phyloP scores from a whole-genome alignment of 2,329 filamentous ascomycete species.

The Diaporthe sp. region DNA sequence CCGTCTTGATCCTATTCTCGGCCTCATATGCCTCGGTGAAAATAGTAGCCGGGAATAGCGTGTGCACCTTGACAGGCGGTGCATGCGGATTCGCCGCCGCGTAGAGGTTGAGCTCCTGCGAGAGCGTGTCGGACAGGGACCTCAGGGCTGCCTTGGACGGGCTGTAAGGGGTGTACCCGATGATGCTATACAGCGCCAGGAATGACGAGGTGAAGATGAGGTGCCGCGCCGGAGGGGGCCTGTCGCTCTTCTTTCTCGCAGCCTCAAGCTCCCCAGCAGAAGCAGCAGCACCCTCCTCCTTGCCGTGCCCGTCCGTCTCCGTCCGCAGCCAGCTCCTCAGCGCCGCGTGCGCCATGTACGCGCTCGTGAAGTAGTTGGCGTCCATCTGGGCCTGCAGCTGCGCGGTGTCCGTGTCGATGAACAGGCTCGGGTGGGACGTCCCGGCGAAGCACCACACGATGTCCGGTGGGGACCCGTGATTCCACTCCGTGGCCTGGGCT shows the following conservation, averaged over 20 bases:
- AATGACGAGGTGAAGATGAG: slow-evolving; percentile 77
- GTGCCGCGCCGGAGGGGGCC: slow-evolving; percentile 58
- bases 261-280: not conserved
- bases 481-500: slow-evolving; percentile 72
- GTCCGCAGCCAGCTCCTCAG: slow-evolving; percentile 47
- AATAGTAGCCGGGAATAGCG: slow-evolving; percentile 76
- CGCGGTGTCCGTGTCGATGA: slow-evolving; percentile 51
- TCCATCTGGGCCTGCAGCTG: slow-evolving; percentile 52
- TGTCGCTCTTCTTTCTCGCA: not conserved
- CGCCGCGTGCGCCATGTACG: slow-evolving; percentile 53
- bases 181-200: slow-evolving; percentile 71
- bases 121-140: slow-evolving; percentile 73
- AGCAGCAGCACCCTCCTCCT: not conserved
- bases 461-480: slow-evolving; percentile 68
- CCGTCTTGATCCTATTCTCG: slow-evolving; percentile 53
- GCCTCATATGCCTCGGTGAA: slow-evolving; percentile 64
- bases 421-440: slow-evolving; percentile 64
- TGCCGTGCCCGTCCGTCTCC: not conserved
- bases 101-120: slow-evolving; percentile 66
- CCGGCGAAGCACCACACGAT: slow-evolving; percentile 77
- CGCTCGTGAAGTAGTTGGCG: slow-evolving; percentile 55
- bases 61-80: slow-evolving; percentile 68
- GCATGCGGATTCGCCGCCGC: slow-evolving; percentile 45
- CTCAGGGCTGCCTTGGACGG: slow-evolving; percentile 77
- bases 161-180: slow-evolving; percentile 75